phyloP scores from a whole-genome alignment of 305 asterid species.

The Fraxinus ornus region DNA sequence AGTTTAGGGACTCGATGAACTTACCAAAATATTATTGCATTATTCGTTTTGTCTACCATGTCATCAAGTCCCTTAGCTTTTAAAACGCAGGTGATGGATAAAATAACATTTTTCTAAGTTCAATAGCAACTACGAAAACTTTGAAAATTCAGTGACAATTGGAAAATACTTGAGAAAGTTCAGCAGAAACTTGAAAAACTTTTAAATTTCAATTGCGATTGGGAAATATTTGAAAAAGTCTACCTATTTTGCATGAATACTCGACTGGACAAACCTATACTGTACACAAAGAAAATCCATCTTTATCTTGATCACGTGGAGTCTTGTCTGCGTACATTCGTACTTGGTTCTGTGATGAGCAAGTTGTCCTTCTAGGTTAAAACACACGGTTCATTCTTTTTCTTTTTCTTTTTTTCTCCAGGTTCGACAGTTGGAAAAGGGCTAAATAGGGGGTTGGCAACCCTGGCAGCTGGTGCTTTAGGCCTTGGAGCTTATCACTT shows the following conservation, averaged over 20 bases:
- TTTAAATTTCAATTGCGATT: neutral
- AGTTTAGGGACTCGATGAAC: too few relatives aligned
- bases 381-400: neutral
- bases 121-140: too few relatives aligned
- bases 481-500: constrained; percentile 70
- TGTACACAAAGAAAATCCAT: neutral
- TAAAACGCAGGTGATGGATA: too few relatives aligned
- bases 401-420: constrained; percentile 1
- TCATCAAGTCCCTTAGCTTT: too few relatives aligned
- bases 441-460: constrained; percentile 68
- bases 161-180: too few relatives aligned
- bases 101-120: too few relatives aligned
- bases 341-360: neutral
- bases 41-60: too few relatives aligned
- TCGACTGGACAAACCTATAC: neutral
- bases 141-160: neutral
- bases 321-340: neutral
- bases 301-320: neutral
- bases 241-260: neutral
- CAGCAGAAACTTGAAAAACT: neutral
- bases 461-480: constrained; percentile 61
- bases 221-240: too few relatives aligned
- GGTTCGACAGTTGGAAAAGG: constrained; percentile 83
- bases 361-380: neutral
- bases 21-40: too few relatives aligned